Base-by-base conservation (phyloP, 2,329 filamentous ascomycete genomes). In the Pseudocercospora eumusae region DNA sequence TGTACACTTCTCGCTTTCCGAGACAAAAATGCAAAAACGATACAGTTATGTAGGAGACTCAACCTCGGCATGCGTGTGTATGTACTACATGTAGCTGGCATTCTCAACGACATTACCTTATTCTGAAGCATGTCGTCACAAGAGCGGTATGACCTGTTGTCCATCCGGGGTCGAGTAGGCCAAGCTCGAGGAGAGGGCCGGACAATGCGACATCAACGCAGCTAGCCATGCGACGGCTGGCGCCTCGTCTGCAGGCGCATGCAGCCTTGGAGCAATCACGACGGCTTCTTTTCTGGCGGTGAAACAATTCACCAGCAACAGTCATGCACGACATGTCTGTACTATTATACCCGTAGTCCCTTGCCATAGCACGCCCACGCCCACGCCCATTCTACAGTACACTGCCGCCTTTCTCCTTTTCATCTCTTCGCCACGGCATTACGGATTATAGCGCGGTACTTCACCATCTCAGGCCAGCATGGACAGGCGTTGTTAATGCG, bases 111-210 rank as follows among this genome's bases (percentile, higher is more conserved):
- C 47, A 52, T n/a, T n/a, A n/a, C n/a, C n/a, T n/a, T n/a, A n/a
- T 28, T 11, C 9, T 25, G 27, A 54, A 47, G 55, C 55, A 47
- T 59, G 56, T 56, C 61, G 61, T 63, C 61, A 60, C 56, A 63
- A 55, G 55, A 56, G 61, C 61, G 61, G 61, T 63, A 63, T 63
- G 61, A 58, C 52, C 44, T 54, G 44, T 28, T 60, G 25, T 28
- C 23, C 28, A 45, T 36, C 54, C 54, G 42, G 42, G 10, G 31
- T 40, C 18, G 15, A 40, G 36, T n/a, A 40, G 36, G 15, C 15
- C 53, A 33, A 57, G 42, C 36, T 57, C 55, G 21, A n/a, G n/a
- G 11, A 21, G 25, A 28, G 36, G 36, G 42, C 49, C 55, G 55
- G 55, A 49, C 4, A n/a, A n/a, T n/a, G n/a, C n/a, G n/a, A n/a